Evolutionary conservation across 768 basidiomycete species (phyloP).

Genomic region (Macrolepiota albuminosa): DNA sequence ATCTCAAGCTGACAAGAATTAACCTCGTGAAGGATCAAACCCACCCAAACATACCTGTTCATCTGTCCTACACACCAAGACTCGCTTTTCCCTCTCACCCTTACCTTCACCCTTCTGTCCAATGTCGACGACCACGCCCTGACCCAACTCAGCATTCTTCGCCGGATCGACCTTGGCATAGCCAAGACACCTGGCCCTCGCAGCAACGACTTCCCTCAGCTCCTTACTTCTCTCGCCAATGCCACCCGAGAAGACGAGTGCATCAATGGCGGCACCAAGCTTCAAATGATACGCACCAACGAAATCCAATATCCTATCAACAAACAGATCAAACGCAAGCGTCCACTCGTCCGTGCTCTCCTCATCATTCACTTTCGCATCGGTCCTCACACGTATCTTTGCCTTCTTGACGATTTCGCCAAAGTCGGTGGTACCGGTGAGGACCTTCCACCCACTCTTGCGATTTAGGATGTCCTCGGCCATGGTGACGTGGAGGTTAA

Average conservation of each 20-base stretch:
- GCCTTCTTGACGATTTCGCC: slow-evolving; percentile 53
- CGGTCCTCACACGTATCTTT: slow-evolving; percentile 11
- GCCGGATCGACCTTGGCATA: slow-evolving; percentile 43
- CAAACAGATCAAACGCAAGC: slow-evolving; percentile 75
- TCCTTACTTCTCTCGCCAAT: slow-evolving; percentile 75
- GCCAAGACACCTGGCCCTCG: slow-evolving; percentile 56
- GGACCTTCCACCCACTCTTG: slow-evolving; percentile 71
- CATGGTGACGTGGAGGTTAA: slow-evolving; percentile 50
- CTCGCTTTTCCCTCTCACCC: slow-evolving; percentile 20
- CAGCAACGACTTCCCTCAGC: slow-evolving; percentile 54
- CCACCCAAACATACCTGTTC: slow-evolving; percentile 41
- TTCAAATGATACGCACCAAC: slow-evolving; percentile 75
- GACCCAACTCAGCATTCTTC: slow-evolving; percentile 40
- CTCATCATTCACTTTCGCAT: neutral
- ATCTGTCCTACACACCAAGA: slow-evolving; percentile 64
- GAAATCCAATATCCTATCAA: slow-evolving; percentile 71
- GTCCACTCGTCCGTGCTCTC: slow-evolving; percentile 21
- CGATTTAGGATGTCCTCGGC: slow-evolving; percentile 74
- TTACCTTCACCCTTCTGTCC: slow-evolving; percentile 22
- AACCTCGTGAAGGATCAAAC: neutral
- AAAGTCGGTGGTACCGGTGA: slow-evolving; percentile 83
- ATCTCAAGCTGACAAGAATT: slow-evolving; percentile 29
- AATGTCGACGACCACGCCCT: slow-evolving; percentile 45
- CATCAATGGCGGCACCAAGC: slow-evolving; percentile 64
- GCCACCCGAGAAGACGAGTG: slow-evolving; percentile 82